These are phyloP conservation scores for Candida krabiensis DNA, from an alignment of 805 yeast genomes.

Conservation along the genomic window DNA sequence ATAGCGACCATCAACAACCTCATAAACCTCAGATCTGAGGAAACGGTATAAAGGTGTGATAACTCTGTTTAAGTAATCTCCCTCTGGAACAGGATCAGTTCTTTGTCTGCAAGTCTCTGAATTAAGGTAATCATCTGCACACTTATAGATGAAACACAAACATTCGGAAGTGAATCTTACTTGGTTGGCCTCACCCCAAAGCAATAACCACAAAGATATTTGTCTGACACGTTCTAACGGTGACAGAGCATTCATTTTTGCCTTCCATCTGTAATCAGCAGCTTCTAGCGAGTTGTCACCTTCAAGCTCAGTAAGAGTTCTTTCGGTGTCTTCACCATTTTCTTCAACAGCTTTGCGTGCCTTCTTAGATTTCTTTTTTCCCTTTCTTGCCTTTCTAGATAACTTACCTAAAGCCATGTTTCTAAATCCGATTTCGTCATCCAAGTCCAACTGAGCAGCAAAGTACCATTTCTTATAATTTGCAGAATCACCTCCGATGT, in stretches of 20 bases:
- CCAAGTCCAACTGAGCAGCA: conserved; percentile 85
- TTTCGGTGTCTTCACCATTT: conserved; percentile 61
- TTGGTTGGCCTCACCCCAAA: conserved; percentile 93
- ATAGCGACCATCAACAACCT: conserved; percentile 76
- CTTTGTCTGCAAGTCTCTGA: conserved; percentile 92
- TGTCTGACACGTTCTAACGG: conserved; percentile 84
- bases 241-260: conserved; percentile 67
- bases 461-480: conserved; percentile 87
- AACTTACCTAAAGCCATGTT: conserved; percentile 77
- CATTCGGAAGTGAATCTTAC: conserved; percentile 91
- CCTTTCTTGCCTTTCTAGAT: conserved; percentile 77
- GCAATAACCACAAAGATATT: conserved; percentile 67
- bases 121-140: conserved; percentile 85
- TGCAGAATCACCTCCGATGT: conserved; percentile 84
- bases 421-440: conserved; percentile 79
- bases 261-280: conserved; percentile 81
- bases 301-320: conserved; percentile 61
- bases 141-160: conserved; percentile 91
- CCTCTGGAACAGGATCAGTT: conserved; percentile 79
- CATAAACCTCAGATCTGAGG: conserved; percentile 79
- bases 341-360: conserved; percentile 69
- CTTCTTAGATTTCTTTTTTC: conserved; percentile 77
- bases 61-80: conserved; percentile 88
- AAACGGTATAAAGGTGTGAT: conserved; percentile 87
- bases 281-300: conserved; percentile 87